Base-by-base conservation (phyloP, 2,329 filamentous ascomycete species). In the Monosporascus sp. region DNA sequence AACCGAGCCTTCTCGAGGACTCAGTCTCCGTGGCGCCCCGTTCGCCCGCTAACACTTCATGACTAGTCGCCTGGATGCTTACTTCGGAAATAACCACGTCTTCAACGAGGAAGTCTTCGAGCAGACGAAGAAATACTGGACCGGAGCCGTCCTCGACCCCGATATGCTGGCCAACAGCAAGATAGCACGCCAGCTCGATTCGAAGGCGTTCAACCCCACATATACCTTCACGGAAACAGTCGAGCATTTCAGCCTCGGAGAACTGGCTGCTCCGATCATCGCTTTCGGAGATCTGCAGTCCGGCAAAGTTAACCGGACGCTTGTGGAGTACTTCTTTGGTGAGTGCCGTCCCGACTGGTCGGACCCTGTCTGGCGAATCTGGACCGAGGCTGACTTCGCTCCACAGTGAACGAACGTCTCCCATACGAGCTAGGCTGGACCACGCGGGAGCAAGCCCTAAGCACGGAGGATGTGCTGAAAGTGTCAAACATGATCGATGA, bases 91-190 rank as follows among this genome's bases (percentile, higher is more conserved):
- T 62, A 76, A 76, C 57, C 71, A 77, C 57, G 52, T 73, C 51
- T 82, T 83, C 68, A 80, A 82, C 64, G 66, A 74, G 50, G 73
- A 70, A 2, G 62, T 80, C 56, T 83, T 81, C 62, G 71, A 75
- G 49, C 63, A 72, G 51, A 73, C 72, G 0, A 67, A 58, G 39
- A 53, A 58, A 5, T 81, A 74, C 65, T 83, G 77, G 75, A 76
- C 72, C 0, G 66, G 52, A 0, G 61, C 69, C 3, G 63, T 68
- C 18, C 60, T 82, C 31, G 65, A 70, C 22, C 62, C 72, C 1
- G 52, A 71, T 3, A 71, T 72, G 64, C 62, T 75, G 3, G 77
- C 77, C 52, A 74, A 76, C 53, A 70, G 70, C 57, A 75, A 77
- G 52, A 48, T 77, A 0, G 72, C 68, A 1, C 72, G 78, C 6